Evolutionary conservation across 768 basidiomycete species (phyloP), one percentile per base, ranked within the genome.

Genomic region (Boletus bicolor): DNA sequence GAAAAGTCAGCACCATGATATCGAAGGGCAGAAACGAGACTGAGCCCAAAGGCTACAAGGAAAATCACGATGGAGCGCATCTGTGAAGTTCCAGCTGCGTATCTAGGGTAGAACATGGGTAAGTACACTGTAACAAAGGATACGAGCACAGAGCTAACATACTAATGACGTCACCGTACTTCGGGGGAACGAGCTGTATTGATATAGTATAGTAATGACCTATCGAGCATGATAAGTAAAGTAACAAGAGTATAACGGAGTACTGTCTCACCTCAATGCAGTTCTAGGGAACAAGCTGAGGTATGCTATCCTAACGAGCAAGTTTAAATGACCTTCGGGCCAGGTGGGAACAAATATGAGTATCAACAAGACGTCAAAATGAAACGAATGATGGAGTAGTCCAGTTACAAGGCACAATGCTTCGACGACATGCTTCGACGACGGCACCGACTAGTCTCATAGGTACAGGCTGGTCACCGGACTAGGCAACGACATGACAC

Each of bases 1-100:
- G 62, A 63, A 51, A 64, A 60, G 34, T 63, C 61, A 38, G 53
- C 61, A 4, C 57, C 61, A 38, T 7, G 37, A 14, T 59, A 55
- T 5, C 0, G 43, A 44, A 54, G 49, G 0, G 62, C 49, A 43
- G 62, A 51, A 37, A 54, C 50, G 17, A 64, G 36, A 41, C 44
- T 32, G 36, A 64, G 43, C 38, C 21, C 36, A 7, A 51, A 52
- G 24, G 36, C 19, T 37, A 41, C 4, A 8, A 50, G 41, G 30
- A 8, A 1, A 11, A 52, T 41, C 9, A 36, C 3, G 24, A 41
- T 42, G 24, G 5, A 35, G 37, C 4, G 47, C 54, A 47, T 47
- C 4, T 21, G 12, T 19, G 45, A n/a, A 46, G n/a, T 34, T 19
- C 12, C 12, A 34, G 26, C 8, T 44, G 26, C 7, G 7, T 44